A percentile compares a stretch with the other conserved stretches of the same genome.
Evolutionary conservation across 768 basidiomycete species (phyloP).

Genomic region (Leucocoprinus birnbaumii): DNA sequence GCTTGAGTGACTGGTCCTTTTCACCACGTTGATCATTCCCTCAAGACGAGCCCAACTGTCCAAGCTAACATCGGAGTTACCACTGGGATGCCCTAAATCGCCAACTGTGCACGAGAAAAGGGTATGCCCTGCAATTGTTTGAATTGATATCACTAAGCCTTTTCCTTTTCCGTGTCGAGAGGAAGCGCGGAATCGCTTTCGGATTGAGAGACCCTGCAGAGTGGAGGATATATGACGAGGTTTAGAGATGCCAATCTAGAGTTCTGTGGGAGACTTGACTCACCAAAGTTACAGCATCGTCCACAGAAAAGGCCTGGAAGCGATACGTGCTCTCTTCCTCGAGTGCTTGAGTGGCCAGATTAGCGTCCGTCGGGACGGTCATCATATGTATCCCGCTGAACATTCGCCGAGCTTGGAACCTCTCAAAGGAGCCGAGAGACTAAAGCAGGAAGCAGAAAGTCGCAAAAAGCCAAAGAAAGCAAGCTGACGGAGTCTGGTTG

Average conservation of each 20-base stretch:
- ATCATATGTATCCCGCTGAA: slow-evolving; percentile 62
- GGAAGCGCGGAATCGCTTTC: slow-evolving; percentile 79
- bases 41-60: slow-evolving; percentile 80
- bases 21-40: slow-evolving; percentile 77
- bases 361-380: slow-evolving; percentile 61
- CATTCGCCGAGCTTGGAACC: slow-evolving; percentile 32
- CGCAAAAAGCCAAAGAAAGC: too few relatives aligned
- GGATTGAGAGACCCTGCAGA: slow-evolving; percentile 62
- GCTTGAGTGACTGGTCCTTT: slow-evolving; percentile 79
- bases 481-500: not conserved
- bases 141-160: slow-evolving; percentile 78
- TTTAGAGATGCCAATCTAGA: too few relatives aligned
- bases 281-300: slow-evolving; percentile 78
- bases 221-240: not conserved
- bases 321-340: slow-evolving; percentile 68
- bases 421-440: slow-evolving; percentile 2
- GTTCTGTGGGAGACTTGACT: not conserved
- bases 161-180: slow-evolving; percentile 73
- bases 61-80: slow-evolving; percentile 72
- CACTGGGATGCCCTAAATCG: slow-evolving; percentile 64
- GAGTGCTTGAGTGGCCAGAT: slow-evolving; percentile 69
- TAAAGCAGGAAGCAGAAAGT: not conserved
- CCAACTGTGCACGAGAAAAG: slow-evolving; percentile 84
- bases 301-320: slow-evolving; percentile 70
- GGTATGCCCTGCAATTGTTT: slow-evolving; percentile 74